These are phyloP conservation scores for Yarrowia porcina DNA, from an alignment of 805 yeast genomes.

Conservation along the genomic window DNA sequence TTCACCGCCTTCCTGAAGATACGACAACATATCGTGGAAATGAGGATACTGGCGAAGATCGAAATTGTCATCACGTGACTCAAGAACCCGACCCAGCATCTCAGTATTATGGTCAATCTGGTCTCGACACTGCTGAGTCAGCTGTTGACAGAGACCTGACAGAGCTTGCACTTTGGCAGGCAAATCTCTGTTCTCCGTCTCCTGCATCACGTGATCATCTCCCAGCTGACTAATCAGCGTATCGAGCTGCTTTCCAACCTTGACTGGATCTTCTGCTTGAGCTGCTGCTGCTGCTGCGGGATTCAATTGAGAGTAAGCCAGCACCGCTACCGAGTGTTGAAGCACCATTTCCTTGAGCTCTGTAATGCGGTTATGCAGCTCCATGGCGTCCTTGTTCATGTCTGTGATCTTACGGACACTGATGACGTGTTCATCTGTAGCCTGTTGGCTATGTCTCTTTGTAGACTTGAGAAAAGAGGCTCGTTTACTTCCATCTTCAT, in stretches of 20 bases:
- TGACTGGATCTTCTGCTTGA: not conserved
- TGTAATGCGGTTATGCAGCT: conserved; percentile 5
- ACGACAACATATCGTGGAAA: conserved; percentile 11
- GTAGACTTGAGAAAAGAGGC: conserved; percentile 24
- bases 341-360: not conserved
- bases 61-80: not conserved
- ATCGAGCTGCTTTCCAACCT: conserved; percentile 2
- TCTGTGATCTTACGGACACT: conserved; percentile 2
- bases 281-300: conserved; percentile 22
- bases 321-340: conserved; percentile 25
- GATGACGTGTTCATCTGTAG: conserved; percentile 30
- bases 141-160: not conserved
- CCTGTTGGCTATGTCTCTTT: conserved; percentile 32
- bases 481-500: conserved; percentile 8
- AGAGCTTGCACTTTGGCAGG: not conserved
- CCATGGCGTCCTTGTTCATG: conserved; percentile 15
- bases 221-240: not conserved
- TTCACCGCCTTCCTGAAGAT: not conserved
- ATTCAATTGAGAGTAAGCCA: conserved; percentile 22
- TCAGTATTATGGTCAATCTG: conserved; percentile 5
- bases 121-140: conserved; percentile 18
- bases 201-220: not conserved
- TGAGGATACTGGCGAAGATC: conserved; percentile 11
- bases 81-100: conserved; percentile 1
- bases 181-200: not conserved